phyloP scores from a whole-genome alignment of 2,329 filamentous ascomycete species.

The Myriosclerotinia duriaeana region DNA sequence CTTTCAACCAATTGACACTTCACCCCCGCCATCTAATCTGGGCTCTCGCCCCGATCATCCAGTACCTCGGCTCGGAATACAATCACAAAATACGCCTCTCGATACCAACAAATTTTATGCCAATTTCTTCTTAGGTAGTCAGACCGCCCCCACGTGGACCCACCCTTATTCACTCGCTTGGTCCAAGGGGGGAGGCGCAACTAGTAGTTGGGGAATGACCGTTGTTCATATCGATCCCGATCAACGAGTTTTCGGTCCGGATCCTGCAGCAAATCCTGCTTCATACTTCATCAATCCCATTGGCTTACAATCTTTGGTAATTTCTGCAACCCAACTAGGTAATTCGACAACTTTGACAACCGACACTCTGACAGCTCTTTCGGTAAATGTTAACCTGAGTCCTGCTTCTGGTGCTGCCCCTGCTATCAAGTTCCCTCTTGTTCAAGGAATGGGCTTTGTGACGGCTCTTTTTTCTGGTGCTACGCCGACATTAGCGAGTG shows the following conservation, averaged over 20 bases:
- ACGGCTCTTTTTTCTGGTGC: slow-evolving; percentile 73
- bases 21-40: slow-evolving; percentile 52
- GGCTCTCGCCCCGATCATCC: slow-evolving; percentile 55
- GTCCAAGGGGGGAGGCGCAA: slow-evolving; percentile 61
- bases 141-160: slow-evolving; percentile 68
- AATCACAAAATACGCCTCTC: slow-evolving; percentile 48
- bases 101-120: slow-evolving; percentile 80
- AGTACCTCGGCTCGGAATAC: slow-evolving; percentile 53
- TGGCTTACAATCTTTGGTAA: slow-evolving; percentile 74
- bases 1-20: slow-evolving; percentile 57
- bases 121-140: slow-evolving; percentile 75
- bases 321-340: slow-evolving; percentile 76
- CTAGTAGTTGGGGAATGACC: slow-evolving; percentile 72
- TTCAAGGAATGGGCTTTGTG: slow-evolving; percentile 87
- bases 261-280: slow-evolving; percentile 55
- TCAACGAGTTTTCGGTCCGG: slow-evolving; percentile 66
- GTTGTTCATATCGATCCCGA: slow-evolving; percentile 70
- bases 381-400: slow-evolving; percentile 65
- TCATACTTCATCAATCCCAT: slow-evolving; percentile 79
- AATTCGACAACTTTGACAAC: slow-evolving; percentile 56
- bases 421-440: slow-evolving; percentile 72
- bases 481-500: slow-evolving; percentile 71
- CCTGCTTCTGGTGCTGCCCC: slow-evolving; percentile 53
- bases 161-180: slow-evolving; percentile 73
- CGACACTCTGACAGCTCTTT: slow-evolving; percentile 57